Evolutionary conservation across 495 filamentous ascomycete genomes (phyloP).

Genomic region (Durotheca rogersii): DNA sequence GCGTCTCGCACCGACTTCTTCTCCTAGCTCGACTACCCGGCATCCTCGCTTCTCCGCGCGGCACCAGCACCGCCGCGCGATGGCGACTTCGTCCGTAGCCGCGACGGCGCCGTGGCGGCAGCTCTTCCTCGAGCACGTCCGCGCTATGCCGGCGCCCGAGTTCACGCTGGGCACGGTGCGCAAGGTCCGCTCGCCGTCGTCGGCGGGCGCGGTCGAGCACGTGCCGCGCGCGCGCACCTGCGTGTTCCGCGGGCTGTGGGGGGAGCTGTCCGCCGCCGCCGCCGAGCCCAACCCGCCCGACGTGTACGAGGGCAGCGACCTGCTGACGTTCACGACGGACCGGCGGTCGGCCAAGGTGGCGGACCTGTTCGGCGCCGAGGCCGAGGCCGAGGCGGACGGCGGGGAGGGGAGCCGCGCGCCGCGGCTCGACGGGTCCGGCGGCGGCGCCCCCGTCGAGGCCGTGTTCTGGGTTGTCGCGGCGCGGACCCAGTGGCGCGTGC

Average conservation of each 20-base stretch:
- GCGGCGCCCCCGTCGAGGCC: constrained; percentile 72
- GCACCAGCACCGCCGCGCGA: constrained; percentile 8
- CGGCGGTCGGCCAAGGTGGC: constrained; percentile 77
- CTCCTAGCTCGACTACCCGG: too few relatives aligned
- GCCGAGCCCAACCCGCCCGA: constrained; percentile 59
- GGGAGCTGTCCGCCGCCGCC: constrained; percentile 64
- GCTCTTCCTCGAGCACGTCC: constrained; percentile 64
- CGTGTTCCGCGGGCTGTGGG: constrained; percentile 82
- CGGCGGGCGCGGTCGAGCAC: constrained; percentile 11
- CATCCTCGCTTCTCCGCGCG: too few relatives aligned
- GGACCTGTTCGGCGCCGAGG: constrained; percentile 57
- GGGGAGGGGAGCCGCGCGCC: constrained; percentile 25
- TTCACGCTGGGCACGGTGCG: constrained; percentile 72
- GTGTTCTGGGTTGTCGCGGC: constrained; percentile 76
- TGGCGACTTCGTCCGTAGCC: constrained; percentile 15
- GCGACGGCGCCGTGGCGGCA: constrained; percentile 63
- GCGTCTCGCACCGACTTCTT: constrained; percentile 22
- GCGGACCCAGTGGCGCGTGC: constrained; percentile 80
- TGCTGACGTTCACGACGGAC: constrained; percentile 84
- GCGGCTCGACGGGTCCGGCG: constrained; percentile 52
- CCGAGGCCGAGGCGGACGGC: constrained; percentile 34
- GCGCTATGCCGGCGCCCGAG: constrained; percentile 59
- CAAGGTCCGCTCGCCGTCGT: constrained; percentile 30
- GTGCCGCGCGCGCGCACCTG: constrained; percentile 52
- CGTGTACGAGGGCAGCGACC: constrained; percentile 70